A percentile compares a stretch with the other conserved stretches of the same genome.
Conservation (phyloP, 176 grass and related monocot species). For the Melocanna baccifera region DNA sequence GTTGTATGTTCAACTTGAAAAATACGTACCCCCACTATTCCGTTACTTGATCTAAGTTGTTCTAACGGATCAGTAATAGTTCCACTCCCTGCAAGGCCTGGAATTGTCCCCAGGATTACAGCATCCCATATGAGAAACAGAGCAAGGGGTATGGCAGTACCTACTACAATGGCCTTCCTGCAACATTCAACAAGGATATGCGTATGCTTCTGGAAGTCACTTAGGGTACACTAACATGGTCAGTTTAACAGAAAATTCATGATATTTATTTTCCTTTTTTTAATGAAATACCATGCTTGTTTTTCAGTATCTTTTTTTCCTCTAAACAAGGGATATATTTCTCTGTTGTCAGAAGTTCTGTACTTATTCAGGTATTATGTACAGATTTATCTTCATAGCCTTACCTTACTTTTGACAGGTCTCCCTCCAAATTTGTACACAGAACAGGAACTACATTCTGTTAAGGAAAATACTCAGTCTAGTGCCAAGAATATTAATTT, state of each 20-base stretch:
- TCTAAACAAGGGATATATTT: not conserved
- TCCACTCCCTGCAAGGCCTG: conserved; percentile 39
- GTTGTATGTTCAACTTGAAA: conserved; percentile 10
- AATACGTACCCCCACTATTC: conserved; percentile 72
- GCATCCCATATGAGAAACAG: conserved; percentile 92
- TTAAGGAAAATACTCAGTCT: conserved; percentile 41
- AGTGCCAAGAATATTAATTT: conserved; percentile 10
- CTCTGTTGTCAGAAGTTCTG: not conserved
- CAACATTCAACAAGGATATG: conserved; percentile 30
- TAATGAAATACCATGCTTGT: not conserved
- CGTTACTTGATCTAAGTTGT: conserved; percentile 70
- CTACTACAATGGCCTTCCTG: conserved; percentile 75
- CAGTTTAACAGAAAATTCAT: not conserved
- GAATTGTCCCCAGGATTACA: conserved; percentile 78
- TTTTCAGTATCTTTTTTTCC: not conserved
- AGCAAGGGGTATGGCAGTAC: conserved; percentile 84
- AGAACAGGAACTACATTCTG: conserved; percentile 96
- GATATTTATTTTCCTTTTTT: not conserved
- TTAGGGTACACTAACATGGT: not conserved
- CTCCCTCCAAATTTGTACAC: conserved; percentile 89
- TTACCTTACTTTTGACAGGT: conserved; percentile 87
- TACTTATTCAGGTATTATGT: not conserved
- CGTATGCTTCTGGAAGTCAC: not conserved
- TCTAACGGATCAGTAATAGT: conserved; percentile 58
- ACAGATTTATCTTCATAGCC: not conserved